A percentile compares a stretch with the other conserved stretches of the same genome.
Conservation (phyloP, 139 green algal species). For the Coelastrella sp. region DNA sequence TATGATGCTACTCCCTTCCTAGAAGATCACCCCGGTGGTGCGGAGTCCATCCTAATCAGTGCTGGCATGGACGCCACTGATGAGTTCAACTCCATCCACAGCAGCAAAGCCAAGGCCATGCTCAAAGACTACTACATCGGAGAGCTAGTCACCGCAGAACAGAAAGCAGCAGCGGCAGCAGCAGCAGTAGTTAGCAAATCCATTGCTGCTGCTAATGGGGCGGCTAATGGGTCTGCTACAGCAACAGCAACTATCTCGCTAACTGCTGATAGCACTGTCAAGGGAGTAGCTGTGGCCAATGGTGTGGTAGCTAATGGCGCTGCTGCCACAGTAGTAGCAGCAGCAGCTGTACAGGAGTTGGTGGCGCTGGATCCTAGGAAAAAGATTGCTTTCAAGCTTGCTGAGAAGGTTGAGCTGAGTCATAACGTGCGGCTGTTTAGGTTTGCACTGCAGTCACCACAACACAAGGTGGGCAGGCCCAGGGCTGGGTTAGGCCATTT, state of each 20-base stretch:
- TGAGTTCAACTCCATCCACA: slow-evolving; percentile 94
- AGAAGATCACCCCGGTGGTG: slow-evolving; percentile 93
- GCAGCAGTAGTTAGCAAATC: neutral
- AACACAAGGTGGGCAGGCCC: slow-evolving; percentile 84
- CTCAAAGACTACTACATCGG: slow-evolving; percentile 89
- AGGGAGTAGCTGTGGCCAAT: neutral
- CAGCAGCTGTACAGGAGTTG: slow-evolving; percentile 28
- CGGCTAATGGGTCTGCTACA: neutral
- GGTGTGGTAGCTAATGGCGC: neutral
- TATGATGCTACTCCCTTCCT: slow-evolving; percentile 97
- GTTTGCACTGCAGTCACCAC: slow-evolving; percentile 89
- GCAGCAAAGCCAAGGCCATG: slow-evolving; percentile 88
- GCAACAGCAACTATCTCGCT: neutral
- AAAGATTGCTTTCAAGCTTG: slow-evolving; percentile 84
- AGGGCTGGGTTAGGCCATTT: neutral
- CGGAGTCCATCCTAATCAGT: slow-evolving; percentile 87
- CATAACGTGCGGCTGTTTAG: slow-evolving; percentile 93
- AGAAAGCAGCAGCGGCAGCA: slow-evolving; percentile 42
- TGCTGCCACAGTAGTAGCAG: neutral
- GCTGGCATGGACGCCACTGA: slow-evolving; percentile 81
- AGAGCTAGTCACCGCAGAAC: slow-evolving; percentile 60
- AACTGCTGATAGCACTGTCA: slow-evolving; percentile 25
- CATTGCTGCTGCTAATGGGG: no score
- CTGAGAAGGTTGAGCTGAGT: slow-evolving; percentile 84
- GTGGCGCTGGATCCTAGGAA: slow-evolving; percentile 88